Evolutionary conservation across 345 rosid genomes (phyloP), one percentile per base, ranked within the genome.

Genomic region (Erodium maritimum): DNA sequence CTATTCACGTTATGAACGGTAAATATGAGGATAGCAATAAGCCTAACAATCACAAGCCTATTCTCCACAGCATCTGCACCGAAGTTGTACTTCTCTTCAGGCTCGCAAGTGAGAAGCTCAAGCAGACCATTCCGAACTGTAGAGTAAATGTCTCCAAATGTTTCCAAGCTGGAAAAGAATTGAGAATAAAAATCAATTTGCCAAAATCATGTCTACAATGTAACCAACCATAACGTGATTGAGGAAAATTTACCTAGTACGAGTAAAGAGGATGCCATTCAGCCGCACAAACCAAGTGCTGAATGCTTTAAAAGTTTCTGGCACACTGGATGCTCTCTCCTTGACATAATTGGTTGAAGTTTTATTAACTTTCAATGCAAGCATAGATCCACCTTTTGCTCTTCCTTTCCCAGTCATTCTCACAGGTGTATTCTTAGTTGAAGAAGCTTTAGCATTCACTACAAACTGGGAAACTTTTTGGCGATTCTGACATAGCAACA

Each of bases 231-330:
- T 25, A 25, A 25, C 33, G 7, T 2, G 3, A 25, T 25, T 2
- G 33, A 25, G 33, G 56, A 59, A 25, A 56, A 25, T 42, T 34
- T 75, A 93, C 99, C 99, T 93, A 56, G 94, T 86, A 59, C 86
- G 82, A n/a, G 99, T 89, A 64, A 93, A 93, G 21, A 93, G 87
- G 73, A 93, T 83, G 61, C 96, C 99, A 66, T 86, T 89, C 56
- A 89, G 71, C 50, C 94, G 95, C 54, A 89, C 89, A 83, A 93
- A 89, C 21, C 85, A 76, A 59, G 72, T 82, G 73, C 95, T 81
- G 33, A 93, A 87, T 4, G 82, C 69, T 73, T 78, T 91, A 50
- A 59, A 66, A 54, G 65, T 70, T 64, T 85, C 95, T 48, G 52
- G 78, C 60, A 68, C 55, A 50, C 56, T 70, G 13, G 83, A 66